Evolutionary conservation across 1,139 yeast species (phyloP).

Genomic region (Zhuliangozyma parablackwelliae): DNA sequence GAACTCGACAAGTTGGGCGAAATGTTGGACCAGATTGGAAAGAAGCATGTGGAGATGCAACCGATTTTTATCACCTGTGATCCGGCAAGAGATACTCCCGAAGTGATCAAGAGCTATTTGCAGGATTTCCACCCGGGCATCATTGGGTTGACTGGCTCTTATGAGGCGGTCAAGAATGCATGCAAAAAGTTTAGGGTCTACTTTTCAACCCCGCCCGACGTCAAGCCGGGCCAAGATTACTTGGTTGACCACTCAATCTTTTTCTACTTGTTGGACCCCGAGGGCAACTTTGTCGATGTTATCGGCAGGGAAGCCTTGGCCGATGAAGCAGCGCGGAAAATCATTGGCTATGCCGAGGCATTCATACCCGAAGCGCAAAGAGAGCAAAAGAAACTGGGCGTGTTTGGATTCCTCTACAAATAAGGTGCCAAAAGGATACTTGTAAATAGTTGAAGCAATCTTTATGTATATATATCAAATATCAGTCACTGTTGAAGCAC

Average conservation of each 20-base stretch:
- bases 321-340: conserved; percentile 72
- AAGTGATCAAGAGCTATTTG: conserved; percentile 70
- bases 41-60: conserved; percentile 59
- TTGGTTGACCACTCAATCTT: conserved; percentile 95
- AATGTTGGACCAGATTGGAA: conserved; percentile 64
- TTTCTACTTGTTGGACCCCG: conserved; percentile 95
- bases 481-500: background rate
- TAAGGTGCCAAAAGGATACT: conserved; percentile 1
- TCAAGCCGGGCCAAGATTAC: conserved; percentile 93
- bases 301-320: conserved; percentile 88
- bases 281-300: conserved; percentile 91
- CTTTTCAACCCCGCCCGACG: conserved; percentile 91
- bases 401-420: conserved; percentile 53
- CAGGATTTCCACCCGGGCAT: conserved; percentile 85
- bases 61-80: conserved; percentile 94
- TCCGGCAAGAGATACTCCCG: conserved; percentile 90
- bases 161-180: conserved; percentile 73
- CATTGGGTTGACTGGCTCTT: conserved; percentile 86
- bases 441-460: background rate
- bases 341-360: conserved; percentile 70
- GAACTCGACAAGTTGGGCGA: conserved; percentile 87
- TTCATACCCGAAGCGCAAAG: conserved; percentile 68
- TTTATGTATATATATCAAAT: background rate
- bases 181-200: conserved; percentile 91
- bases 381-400: conserved; percentile 56